phyloP scores from a whole-genome alignment of 106 monocot species.

The Ottelia alismoides region DNA sequence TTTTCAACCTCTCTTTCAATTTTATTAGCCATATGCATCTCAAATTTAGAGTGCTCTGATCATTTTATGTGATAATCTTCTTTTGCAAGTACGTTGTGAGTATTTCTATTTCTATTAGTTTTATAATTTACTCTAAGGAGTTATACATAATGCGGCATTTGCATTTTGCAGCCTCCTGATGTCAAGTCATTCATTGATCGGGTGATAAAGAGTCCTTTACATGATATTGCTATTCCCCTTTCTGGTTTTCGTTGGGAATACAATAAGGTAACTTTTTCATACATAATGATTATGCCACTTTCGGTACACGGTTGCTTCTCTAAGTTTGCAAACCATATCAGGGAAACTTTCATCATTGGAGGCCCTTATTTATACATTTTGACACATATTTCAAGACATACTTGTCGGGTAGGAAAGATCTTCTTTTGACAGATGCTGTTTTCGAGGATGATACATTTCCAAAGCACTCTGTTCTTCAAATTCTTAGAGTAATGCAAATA shows the following conservation, averaged over 20 bases:
- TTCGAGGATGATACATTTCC: slow-evolving; percentile 70
- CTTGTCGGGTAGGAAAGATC: slow-evolving; percentile 69
- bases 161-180: slow-evolving; percentile 84
- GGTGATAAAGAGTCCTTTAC: slow-evolving; percentile 87
- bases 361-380: slow-evolving; percentile 94
- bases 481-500: slow-evolving; percentile 94
- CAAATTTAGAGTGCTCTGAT: no score
- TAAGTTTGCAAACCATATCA: slow-evolving; percentile 10
- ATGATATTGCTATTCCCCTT: slow-evolving; percentile 91
- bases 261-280: slow-evolving; percentile 45
- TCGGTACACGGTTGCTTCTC: slow-evolving; percentile 1
- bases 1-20: no score
- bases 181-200: slow-evolving; percentile 94
- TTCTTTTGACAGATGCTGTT: slow-evolving; percentile 71
- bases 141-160: no score
- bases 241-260: slow-evolving; percentile 99
- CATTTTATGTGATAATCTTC: no score
- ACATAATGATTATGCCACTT: background rate
- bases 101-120: no score
- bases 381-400: slow-evolving; percentile 94
- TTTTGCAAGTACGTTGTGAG: no score
- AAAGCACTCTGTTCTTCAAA: slow-evolving; percentile 74
- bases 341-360: slow-evolving; percentile 99
- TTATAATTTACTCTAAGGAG: no score
- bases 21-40: no score